Percentiles rank a stretch among this genome's conserved stretches.
These are phyloP conservation scores for Favolaschia claudopus DNA, from an alignment of 768 basidiomycete genomes.

Conservation along the genomic window DNA sequence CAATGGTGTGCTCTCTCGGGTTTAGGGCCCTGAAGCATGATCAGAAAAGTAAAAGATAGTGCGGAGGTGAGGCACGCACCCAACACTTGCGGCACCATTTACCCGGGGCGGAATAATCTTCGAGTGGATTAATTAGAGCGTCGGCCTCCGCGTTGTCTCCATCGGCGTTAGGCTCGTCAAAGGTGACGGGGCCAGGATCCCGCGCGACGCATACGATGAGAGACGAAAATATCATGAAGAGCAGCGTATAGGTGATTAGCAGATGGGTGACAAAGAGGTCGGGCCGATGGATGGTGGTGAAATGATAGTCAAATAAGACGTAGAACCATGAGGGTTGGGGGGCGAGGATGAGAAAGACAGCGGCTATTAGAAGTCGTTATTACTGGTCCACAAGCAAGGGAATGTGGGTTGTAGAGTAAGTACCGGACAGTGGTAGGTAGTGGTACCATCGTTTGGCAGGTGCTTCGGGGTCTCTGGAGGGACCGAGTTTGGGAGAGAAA, in stretches of 20 bases:
- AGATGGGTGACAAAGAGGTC: conserved; percentile 61
- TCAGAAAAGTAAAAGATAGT: background rate
- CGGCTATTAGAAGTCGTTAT: conserved; percentile 36
- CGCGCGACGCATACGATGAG: conserved; percentile 76
- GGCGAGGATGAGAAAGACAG: conserved; percentile 65
- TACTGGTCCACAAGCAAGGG: background rate
- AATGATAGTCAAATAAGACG: conserved; percentile 72
- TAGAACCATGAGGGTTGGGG: conserved; percentile 80
- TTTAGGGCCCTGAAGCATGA: conserved; percentile 59
- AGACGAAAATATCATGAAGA: conserved; percentile 74
- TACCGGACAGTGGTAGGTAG: conserved; percentile 65
- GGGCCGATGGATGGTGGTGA: conserved; percentile 58
- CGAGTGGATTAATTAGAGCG: conserved; percentile 62
- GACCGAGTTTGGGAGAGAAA: conserved; percentile 24
- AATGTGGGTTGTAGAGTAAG: conserved; percentile 29
- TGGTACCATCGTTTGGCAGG: conserved; percentile 60
- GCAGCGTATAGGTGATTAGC: conserved; percentile 65
- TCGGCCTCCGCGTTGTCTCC: conserved; percentile 56
- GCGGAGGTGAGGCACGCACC: conserved; percentile 41
- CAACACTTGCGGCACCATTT: conserved; percentile 84
- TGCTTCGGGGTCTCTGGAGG: conserved; percentile 38
- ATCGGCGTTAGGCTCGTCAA: conserved; percentile 34
- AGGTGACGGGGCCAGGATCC: conserved; percentile 73
- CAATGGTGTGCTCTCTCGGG: conserved; percentile 87
- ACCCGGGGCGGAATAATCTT: conserved; percentile 59